These are phyloP conservation scores for Talaromyces liani DNA, from an alignment of 495 filamentous ascomycete species.

Conservation along the genomic window DNA sequence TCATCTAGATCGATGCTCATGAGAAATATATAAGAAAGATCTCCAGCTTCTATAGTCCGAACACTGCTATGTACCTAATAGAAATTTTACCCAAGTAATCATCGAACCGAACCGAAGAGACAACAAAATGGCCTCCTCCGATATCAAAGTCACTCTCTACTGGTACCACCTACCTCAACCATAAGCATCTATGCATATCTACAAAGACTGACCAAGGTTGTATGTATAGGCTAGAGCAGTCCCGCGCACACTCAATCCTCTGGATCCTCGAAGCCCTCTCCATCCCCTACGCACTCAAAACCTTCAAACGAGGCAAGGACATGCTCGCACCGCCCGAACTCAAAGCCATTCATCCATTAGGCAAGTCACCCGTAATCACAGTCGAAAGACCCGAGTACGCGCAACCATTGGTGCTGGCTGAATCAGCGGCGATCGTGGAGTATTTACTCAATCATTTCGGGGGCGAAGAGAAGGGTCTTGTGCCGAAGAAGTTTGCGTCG, in stretches of 20 bases:
- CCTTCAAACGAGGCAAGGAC: slow-evolving; percentile 56
- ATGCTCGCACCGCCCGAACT: slow-evolving; percentile 63
- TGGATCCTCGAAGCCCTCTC: slow-evolving; percentile 85
- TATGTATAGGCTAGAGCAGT: slow-evolving; percentile 57
- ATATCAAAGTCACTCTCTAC: slow-evolving; percentile 9
- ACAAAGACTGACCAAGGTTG: neutral
- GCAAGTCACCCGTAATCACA: slow-evolving; percentile 71
- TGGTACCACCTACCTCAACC: neutral
- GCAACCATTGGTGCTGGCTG: slow-evolving; percentile 63
- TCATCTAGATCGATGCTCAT: neutral
- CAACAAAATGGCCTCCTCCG: neutral
- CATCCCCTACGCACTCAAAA: slow-evolving; percentile 69
- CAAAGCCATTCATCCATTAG: slow-evolving; percentile 72
- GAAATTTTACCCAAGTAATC: neutral
- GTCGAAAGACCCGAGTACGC: slow-evolving; percentile 39
- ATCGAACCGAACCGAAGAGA: neutral
- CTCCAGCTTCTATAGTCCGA: neutral
- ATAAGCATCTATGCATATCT: no score
- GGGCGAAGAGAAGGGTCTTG: slow-evolving; percentile 38
- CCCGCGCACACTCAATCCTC: slow-evolving; percentile 76
- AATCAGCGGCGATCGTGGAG: slow-evolving; percentile 72
- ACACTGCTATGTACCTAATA: neutral
- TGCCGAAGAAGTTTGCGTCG: slow-evolving; percentile 55
- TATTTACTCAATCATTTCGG: slow-evolving; percentile 74
- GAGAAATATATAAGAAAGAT: neutral